Conservation (phyloP, 805 yeast genomes). For the Blastobotrys mokoenaii region DNA sequence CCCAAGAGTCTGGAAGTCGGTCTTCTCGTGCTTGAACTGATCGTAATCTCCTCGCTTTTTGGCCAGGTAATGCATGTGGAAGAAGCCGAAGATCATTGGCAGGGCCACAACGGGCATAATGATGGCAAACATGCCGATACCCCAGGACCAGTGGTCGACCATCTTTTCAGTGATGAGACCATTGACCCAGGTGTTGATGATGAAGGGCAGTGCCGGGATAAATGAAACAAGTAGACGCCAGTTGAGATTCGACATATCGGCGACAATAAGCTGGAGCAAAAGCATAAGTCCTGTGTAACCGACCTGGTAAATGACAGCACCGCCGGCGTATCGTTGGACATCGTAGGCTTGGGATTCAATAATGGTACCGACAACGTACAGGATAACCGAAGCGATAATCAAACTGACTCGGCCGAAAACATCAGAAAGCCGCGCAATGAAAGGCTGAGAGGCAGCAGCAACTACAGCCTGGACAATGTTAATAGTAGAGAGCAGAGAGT, state of each 20-base stretch:
- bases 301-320: constrained; percentile 45
- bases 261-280: constrained; percentile 46
- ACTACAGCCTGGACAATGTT: constrained; percentile 50
- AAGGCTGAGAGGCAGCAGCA: constrained; percentile 60
- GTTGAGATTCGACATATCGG: constrained; percentile 60
- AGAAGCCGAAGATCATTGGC: constrained; percentile 47
- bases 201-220: constrained; percentile 61
- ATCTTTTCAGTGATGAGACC: constrained; percentile 41
- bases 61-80: constrained; percentile 51
- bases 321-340: constrained; percentile 54
- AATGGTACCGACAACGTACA: constrained; percentile 56
- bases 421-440: constrained; percentile 56
- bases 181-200: constrained; percentile 71
- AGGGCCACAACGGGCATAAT: constrained; percentile 57
- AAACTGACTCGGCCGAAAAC: constrained; percentile 57
- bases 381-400: constrained; percentile 39
- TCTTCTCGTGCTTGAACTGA: constrained; percentile 33
- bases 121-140: constrained; percentile 73
- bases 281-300: constrained; percentile 62
- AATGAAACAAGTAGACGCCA: constrained; percentile 64
- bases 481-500: constrained; percentile 52
- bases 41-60: constrained; percentile 44
- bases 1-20: constrained; percentile 33
- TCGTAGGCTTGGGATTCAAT: constrained; percentile 53
- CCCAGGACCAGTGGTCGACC: constrained; percentile 53